These are phyloP conservation scores for Coemansia sp. DNA, from an alignment of 371 early-diverging fungal genomes.

Conservation along the genomic window DNA sequence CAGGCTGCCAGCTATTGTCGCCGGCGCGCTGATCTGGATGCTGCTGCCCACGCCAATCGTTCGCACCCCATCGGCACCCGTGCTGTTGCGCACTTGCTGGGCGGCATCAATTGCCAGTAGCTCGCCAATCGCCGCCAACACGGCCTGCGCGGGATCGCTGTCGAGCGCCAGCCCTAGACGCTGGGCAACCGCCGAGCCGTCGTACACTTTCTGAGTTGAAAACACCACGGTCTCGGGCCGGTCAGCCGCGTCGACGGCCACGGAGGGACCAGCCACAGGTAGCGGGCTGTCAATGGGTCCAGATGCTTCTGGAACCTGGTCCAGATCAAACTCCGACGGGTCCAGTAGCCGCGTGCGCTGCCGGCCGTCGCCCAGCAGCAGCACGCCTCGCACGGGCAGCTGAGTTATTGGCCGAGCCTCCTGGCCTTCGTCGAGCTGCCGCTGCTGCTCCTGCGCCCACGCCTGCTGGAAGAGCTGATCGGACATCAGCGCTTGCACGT, in stretches of 20 bases:
- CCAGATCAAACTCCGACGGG: conserved; percentile 43
- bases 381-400: conserved; percentile 46
- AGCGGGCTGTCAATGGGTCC: not conserved
- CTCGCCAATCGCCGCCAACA: conserved; percentile 22
- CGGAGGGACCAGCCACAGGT: not conserved
- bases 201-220: conserved; percentile 30
- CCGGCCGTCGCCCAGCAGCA: conserved; percentile 36
- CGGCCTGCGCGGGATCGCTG: conserved; percentile 15
- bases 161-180: conserved; percentile 19
- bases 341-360: conserved; percentile 37
- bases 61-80: not conserved
- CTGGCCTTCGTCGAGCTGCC: conserved; percentile 8
- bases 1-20: conserved; percentile 10
- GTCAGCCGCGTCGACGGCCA: not conserved
- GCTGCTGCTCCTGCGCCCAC: conserved; percentile 39
- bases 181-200: conserved; percentile 10
- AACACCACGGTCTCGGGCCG: conserved; percentile 18
- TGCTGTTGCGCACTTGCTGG: not conserved
- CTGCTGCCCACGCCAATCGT: conserved; percentile 17
- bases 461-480: conserved; percentile 44
- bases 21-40: conserved; percentile 17
- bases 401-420: conserved; percentile 29
- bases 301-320: conserved; percentile 15
- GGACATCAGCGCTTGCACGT: conserved; percentile 45
- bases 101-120: conserved; percentile 21